These are phyloP conservation scores for Botryobasidium botryosum DNA, from an alignment of 768 basidiomycete genomes.

Conservation along the genomic window DNA sequence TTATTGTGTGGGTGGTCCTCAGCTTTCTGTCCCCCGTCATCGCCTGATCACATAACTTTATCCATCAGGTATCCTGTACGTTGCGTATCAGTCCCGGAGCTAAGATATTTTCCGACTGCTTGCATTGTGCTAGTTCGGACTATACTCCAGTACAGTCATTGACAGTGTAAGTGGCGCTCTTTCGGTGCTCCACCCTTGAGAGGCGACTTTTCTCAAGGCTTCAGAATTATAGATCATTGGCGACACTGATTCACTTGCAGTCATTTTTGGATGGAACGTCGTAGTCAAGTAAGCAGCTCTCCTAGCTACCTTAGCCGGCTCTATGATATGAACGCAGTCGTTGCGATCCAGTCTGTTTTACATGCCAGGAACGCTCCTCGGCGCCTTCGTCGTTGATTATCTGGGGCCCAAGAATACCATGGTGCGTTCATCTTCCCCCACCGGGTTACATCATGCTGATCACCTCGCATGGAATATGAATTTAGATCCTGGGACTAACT, in stretches of 20 bases:
- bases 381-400: constrained; percentile 23
- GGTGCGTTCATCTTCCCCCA: constrained; percentile 7
- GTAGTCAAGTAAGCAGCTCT: constrained; percentile 62
- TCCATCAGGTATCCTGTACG: constrained; percentile 37
- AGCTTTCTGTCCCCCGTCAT: too few species aligned
- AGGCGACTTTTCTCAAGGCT: constrained; percentile 1
- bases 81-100: constrained; percentile 9
- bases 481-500: not conserved
- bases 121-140: constrained; percentile 37
- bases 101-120: too few species aligned
- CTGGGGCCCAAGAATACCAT: constrained; percentile 16
- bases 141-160: constrained; percentile 67
- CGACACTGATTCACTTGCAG: constrained; percentile 29
- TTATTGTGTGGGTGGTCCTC: constrained; percentile 37
- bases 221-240: constrained; percentile 39
- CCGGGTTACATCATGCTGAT: not conserved
- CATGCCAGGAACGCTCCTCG: constrained; percentile 34
- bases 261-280: constrained; percentile 70
- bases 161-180: constrained; percentile 31
- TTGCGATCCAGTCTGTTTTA: constrained; percentile 35
- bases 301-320: not conserved
- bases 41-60: constrained; percentile 14
- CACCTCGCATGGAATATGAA: too few species aligned
- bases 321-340: constrained; percentile 12
- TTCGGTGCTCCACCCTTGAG: not conserved